phyloP scores from a whole-genome alignment of 441 rosid genomes.

The Erodium moschatum region DNA sequence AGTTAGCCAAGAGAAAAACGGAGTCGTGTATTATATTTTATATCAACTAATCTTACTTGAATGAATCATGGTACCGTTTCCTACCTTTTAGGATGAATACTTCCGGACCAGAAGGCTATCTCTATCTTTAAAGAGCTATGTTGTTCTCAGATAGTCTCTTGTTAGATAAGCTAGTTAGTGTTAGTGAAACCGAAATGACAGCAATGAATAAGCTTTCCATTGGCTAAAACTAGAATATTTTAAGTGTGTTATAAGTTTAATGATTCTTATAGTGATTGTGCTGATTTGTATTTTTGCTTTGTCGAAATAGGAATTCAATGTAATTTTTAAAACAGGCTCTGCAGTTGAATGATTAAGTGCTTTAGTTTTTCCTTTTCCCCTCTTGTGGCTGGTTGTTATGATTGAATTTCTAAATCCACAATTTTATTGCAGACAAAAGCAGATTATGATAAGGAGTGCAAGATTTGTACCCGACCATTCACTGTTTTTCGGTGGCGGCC shows the following conservation, averaged over 20 bases:
- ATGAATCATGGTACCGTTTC: too few relatives aligned
- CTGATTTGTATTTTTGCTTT: not conserved
- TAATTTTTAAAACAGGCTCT: not conserved
- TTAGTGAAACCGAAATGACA: not conserved
- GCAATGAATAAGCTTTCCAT: not conserved
- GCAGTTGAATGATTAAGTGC: not conserved
- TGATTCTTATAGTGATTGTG: not conserved
- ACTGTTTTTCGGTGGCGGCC: slow-evolving; percentile 97
- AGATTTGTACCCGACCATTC: slow-evolving; percentile 85
- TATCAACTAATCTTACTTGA: too few relatives aligned
- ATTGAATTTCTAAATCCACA: not conserved
- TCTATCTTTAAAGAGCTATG: too few relatives aligned
- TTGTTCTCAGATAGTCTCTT: too few relatives aligned
- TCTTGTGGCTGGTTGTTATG: not conserved
- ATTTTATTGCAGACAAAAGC: slow-evolving; percentile 53
- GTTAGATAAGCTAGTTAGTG: too few relatives aligned
- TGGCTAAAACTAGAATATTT: not conserved
- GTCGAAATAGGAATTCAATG: not conserved
- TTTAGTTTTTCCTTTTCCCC: not conserved
- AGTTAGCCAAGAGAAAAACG: too few relatives aligned
- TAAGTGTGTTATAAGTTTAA: not conserved
- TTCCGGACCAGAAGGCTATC: too few relatives aligned
- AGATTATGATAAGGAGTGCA: slow-evolving; percentile 87
- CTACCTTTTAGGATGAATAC: too few relatives aligned
- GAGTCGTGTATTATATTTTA: too few relatives aligned